Base-by-base conservation (phyloP, 148 eudicot genomes). In the Cornus suecica region DNA sequence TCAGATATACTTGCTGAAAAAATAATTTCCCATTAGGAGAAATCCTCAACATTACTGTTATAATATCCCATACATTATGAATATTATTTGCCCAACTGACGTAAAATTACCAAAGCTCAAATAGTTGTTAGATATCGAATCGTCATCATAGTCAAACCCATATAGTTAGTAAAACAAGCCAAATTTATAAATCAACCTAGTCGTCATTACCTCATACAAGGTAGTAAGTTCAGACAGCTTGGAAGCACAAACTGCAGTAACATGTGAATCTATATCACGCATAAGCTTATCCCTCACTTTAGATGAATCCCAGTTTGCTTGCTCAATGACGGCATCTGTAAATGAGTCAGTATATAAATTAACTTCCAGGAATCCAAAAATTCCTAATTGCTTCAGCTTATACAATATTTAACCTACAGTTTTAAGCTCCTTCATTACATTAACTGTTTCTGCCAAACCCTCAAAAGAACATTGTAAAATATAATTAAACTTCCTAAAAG, bases 161-260 rank as follows among this genome's bases (percentile, higher is more conserved):
- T 42, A 22, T 58, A 74, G 24, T 10, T 41, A 41, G 63, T 18
- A 30, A 66, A 31, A 37, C 28, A 66, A 26, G 27, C 14, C 42
- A 29, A 7, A 20, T 7, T 24, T 29, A 27, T 11, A 1, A 14
- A 45, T 63, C 20, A 48, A 11, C 65, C 61, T 15, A 32, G 60
- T 22, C 11, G 24, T n/a, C 73, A 70, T 42, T 88, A 94, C 98
- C 99, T 94, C 96, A 77, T 89, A 94, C 5, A 68, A 63, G 73
- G 89, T 74, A 76, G 96, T 94, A 66, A 94, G 89, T 81, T 94
- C 99, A 80, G 94, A 87, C 81, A 92, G 81, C 84, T 92, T 94
- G 82, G 96, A 81, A 77, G 83, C 78, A 74, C 93, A 89, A 79
- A 94, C 91, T 73, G 92, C 87, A 15, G 85, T 88, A 78, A 90